Conservation (phyloP, 2,329 filamentous ascomycete species). For the Fusarium verrucosum region DNA sequence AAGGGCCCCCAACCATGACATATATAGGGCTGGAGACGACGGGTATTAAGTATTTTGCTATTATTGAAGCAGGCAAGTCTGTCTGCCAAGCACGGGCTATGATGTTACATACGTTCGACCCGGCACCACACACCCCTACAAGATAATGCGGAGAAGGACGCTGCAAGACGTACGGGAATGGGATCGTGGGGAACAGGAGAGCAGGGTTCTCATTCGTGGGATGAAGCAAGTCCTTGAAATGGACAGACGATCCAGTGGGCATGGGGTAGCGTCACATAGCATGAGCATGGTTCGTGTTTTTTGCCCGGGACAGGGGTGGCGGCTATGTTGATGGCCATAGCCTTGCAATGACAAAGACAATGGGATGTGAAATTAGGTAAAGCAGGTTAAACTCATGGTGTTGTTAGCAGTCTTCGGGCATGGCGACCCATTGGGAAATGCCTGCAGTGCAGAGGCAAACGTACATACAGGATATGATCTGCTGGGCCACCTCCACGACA, state of each 20-base stretch:
- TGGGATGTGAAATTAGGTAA: conserved; percentile 27
- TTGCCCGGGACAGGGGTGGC: conserved; percentile 19
- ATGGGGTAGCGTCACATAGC: conserved; percentile 29
- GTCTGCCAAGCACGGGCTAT: conserved; percentile 24
- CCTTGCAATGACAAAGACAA: neutral
- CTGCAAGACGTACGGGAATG: conserved; percentile 27
- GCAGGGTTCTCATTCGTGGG: conserved; percentile 30
- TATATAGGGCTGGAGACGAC: conserved; percentile 28
- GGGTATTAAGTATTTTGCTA: conserved; percentile 35
- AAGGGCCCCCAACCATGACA: conserved; percentile 27
- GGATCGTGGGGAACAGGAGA: conserved; percentile 34
- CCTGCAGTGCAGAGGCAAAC: conserved; percentile 4
- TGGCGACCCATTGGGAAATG: conserved; percentile 26
- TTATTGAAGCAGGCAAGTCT: conserved; percentile 30
- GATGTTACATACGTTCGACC: conserved; percentile 27
- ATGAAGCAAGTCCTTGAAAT: conserved; percentile 32
- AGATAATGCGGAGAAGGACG: conserved; percentile 32
- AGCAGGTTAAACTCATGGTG: conserved; percentile 29
- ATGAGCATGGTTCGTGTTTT: conserved; percentile 5
- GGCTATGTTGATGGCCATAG: conserved; percentile 20
- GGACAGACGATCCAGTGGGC: conserved; percentile 28
- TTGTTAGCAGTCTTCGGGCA: conserved; percentile 15
- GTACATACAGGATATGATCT: conserved; percentile 25
- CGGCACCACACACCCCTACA: conserved; percentile 17
- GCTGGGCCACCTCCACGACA: conserved; percentile 23